Base-by-base conservation (phyloP, 139 green algal genomes). In the Haematococcus sp. region DNA sequence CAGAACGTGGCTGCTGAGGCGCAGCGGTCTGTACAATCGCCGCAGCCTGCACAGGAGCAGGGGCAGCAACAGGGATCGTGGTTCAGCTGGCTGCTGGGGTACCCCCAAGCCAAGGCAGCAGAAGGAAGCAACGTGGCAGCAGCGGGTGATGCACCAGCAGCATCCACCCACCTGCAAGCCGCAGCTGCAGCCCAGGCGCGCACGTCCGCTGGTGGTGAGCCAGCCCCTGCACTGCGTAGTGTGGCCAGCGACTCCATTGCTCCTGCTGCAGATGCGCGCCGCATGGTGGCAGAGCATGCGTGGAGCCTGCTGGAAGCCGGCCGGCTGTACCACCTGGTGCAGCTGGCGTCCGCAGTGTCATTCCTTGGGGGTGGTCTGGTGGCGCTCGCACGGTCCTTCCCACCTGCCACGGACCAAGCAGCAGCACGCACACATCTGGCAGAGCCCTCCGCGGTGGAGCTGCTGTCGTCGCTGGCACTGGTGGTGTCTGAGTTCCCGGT, bases 221-320 rank as follows among this genome's bases (percentile, higher is more conserved):
- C 13, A 16, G 32, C 5, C 32, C 4, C 13, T 51, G 30, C 61
- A 52, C 5, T 27, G 61, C 19, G 32, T 31, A 52, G n/a, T 32
- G 19, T 51, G 13, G n/a, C 32, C 59, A 49, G 46, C n/a, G 63
- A 71, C 4, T 70, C 56, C 0, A 55, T 67, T 23, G 61, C 79
- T 2, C 70, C 73, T 28, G 75, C 69, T 4, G 54, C 35, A 15
- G 46, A 70, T 13, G 78, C 83, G 3, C 89, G 85, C 74, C 25
- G 32, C 31, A 27, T 84, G 22, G 75, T 92, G 20, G 82, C 76
- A 19, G 75, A 80, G 11, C 80, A 88, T 32, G 86, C 65, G 1
- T 90, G 86, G 83, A 40, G 63, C 43, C 76, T 93, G 58, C 77
- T 94, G 68, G 71, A 84, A 28, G 33, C 31, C 30, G 75, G 73